phyloP scores from a whole-genome alignment of 371 early-diverging fungal genomes.

The Mortierella sp. region DNA sequence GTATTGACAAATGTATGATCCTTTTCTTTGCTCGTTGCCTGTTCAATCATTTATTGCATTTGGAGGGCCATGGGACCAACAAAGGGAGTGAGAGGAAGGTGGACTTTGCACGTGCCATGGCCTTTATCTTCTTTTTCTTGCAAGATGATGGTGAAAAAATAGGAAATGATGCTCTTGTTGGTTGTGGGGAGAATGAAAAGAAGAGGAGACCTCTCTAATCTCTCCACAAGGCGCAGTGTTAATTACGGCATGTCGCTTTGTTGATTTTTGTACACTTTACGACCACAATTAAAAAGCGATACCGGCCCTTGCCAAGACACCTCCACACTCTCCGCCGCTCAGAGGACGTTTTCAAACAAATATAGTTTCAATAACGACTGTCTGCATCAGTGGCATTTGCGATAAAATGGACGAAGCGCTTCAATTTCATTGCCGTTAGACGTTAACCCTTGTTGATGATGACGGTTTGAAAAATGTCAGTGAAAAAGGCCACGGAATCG shows the following conservation, averaged over 20 bases:
- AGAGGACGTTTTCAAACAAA: neutral
- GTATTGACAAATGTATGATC: neutral
- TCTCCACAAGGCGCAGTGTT: neutral
- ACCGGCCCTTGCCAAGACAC: neutral
- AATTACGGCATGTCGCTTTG: neutral
- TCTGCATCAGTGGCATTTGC: neutral
- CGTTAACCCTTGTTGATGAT: neutral
- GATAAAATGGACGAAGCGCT: no score
- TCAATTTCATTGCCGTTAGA: no score
- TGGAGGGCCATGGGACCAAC: neutral
- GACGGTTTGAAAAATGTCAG: neutral
- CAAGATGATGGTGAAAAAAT: neutral
- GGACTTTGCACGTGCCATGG: neutral
- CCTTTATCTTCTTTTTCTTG: neutral
- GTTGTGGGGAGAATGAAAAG: neutral
- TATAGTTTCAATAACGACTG: neutral
- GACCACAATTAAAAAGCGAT: neutral
- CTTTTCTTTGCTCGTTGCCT: neutral
- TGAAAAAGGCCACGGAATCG: neutral
- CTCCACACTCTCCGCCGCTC: neutral
- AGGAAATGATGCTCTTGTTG: neutral
- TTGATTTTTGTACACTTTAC: slow-evolving; percentile 10
- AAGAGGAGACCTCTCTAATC: neutral
- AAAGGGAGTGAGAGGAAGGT: neutral
- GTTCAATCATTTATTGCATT: neutral